Base-by-base conservation (phyloP, 2,329 filamentous ascomycete genomes). In the Phialophora expanda region DNA sequence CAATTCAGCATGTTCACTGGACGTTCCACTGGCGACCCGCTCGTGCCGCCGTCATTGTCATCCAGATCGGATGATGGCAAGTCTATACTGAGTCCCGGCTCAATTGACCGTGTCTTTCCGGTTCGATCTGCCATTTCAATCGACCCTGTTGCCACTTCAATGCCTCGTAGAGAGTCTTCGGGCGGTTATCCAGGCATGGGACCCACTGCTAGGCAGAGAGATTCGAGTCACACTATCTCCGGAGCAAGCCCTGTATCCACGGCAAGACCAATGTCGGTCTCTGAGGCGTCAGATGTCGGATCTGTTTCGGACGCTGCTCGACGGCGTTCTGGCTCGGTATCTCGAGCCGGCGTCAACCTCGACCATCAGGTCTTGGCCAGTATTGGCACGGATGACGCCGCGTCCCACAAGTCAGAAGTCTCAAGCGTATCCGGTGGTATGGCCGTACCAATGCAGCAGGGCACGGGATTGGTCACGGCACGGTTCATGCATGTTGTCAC, bases 401-500 rank as follows among this genome's bases (percentile, higher is more conserved):
- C 62, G 14, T 70, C 69, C n/a, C 44, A 50, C 20, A 64, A 62
- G 26, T 68, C 66, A 30, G 66, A 65, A 20, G 57, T 46, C 1
- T 70, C 69, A 5, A 70, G 65, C 50, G 22, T 64, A 9, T 67
- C 69, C 34, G 70, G 62, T 32, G 69, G 66, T 26, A 59, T 63
- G 12, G 46, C 69, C 14, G 20, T 66, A 22, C 22, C 32, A 12
- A 44, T 41, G 22, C 32, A 46, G 17, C 60, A 62, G 22, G 70
- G 0, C n/a, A 75, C 74, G 2, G 79, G 90, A 28, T 57, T 72
- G 38, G 75, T 93, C 1, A 91, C 91, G 1, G 83, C 87, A 26
- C 88, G 92, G 1, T 96, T 96, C 78, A 90, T 89, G 71, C 91
- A 97, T 74, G 82, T 90, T 3, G 80, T 89, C 28, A 93, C 90